Evolutionary conservation across 2,329 filamentous ascomycete genomes (phyloP), one percentile per base, ranked within the genome.

Genomic region (Exophiala dermatitidis): DNA sequence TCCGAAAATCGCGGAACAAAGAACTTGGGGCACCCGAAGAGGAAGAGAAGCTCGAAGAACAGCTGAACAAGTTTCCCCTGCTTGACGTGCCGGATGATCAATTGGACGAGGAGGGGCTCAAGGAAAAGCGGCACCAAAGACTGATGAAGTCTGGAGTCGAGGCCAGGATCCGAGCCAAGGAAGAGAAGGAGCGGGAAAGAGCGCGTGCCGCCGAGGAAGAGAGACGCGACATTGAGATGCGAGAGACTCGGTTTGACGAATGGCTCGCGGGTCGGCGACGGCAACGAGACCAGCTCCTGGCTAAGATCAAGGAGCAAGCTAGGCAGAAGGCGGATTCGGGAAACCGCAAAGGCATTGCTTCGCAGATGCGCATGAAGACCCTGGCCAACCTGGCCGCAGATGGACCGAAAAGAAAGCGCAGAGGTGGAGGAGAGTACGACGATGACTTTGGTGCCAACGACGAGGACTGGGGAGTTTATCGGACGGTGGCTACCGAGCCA

Each of bases 381-480:
- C 90, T 98, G 54, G 93, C 93, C 55, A 96, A 95, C 66, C 83
- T 98, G 1, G 93, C 93, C 2, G 90, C 91, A 0, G 93, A 98
- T 69, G 84, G 82, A 4, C 90, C 91, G 4, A 77, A 77, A 60
- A 90, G 90, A 68, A 94, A 95, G 70, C 82, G 91, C 52, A 78
- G 89, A 9, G 83, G 90, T 12, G 90, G 89, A 5, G 62, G 61
- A n/a, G 88, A 85, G 3, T 91, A 97, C 66, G 93, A 98, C 64
- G 93, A 98, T 67, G 90, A 88, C 56, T 98, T 98, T 66, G 93
- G 93, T 52, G 90, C 90, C 46, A 91, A 98, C 68, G 93, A 98
- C 66, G 90, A 94, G 53, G 93, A 98, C 69, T 98, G 93, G 93
- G 89, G 89, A 53, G 89, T 98, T 9, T 98, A 98, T 71, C 85